A percentile compares a stretch with the other conserved stretches of the same genome.
These are phyloP conservation scores for Salix koriyanagi DNA, from an alignment of 345 rosid species.

Conservation along the genomic window DNA sequence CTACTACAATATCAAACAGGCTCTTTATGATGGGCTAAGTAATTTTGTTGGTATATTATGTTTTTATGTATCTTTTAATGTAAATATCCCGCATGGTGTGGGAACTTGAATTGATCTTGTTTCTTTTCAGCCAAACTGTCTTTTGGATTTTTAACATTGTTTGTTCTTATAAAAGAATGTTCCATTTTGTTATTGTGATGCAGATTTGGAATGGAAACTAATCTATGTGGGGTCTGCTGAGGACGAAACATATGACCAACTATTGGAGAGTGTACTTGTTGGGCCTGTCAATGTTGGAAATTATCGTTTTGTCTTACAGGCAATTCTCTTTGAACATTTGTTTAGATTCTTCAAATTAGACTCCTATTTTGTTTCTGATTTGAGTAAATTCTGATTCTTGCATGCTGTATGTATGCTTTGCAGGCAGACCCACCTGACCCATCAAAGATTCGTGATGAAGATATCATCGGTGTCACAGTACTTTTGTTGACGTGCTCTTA, in stretches of 20 bases:
- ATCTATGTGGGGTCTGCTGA: conserved; percentile 96
- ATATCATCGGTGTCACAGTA: conserved; percentile 83
- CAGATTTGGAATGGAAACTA: conserved; percentile 96
- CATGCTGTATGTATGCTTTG: conserved; percentile 11
- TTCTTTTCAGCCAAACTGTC: neutral
- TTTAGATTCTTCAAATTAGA: neutral
- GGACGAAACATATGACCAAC: conserved; percentile 86
- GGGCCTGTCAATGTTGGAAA: conserved; percentile 94
- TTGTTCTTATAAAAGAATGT: neutral
- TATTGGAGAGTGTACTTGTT: conserved; percentile 80
- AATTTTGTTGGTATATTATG: neutral
- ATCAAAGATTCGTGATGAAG: conserved; percentile 78
- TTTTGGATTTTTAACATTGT: neutral
- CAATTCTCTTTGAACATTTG: conserved; percentile 15
- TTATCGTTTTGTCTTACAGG: conserved; percentile 86
- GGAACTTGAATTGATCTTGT: neutral
- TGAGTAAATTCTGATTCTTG: neutral
- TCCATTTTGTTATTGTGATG: neutral
- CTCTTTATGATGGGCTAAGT: neutral
- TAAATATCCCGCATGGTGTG: neutral
- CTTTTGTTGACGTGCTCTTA: conserved; percentile 80
- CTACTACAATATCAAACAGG: no score
- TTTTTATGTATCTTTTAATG: neutral
- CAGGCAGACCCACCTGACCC: conserved; percentile 95
- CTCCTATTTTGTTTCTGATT: neutral